Evolutionary conservation across 192 early-diverging fungal genomes (phyloP), one percentile per base, ranked within the genome.

Genomic region (Paraglomus brasilianum): DNA sequence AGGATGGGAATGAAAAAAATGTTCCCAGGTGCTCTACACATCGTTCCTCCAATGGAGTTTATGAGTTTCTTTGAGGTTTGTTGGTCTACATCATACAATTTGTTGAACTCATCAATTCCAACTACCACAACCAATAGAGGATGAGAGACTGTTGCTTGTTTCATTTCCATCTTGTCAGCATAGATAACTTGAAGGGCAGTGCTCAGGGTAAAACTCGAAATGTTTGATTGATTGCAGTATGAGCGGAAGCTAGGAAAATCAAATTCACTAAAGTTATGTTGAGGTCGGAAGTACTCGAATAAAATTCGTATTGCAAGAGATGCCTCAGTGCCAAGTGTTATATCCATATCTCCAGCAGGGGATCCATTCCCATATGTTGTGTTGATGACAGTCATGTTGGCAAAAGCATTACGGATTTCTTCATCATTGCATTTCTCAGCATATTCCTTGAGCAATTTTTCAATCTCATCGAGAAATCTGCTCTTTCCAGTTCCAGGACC

Each of bases 401-500:
- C n/a, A 22, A 62, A 24, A 22, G 46, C 22, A 8, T 3, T 45
- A 45, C 8, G 15, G 46, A 45, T 43, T 45, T 62, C 42, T 5
- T 38, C 4, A 58, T 62, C 40, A 5, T 62, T 15, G 22, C 19
- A 62, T 62, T 8, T 19, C 46, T 24, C 17, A 45, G 60, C 60
- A 9, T 44, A 17, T 62, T 62, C 6, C 30, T 30, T 5, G 17
- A 44, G 46, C 7, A 43, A 62, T 43, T 11, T 43, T 43, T 19
- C 1, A 45, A 62, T 62, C 43, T 62, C 42, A 11, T 30, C 46
- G 60, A n/a, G 46, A 62, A 62, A 45, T 10, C 41, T 19, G 15
- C 60, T 62, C 22, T 62, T 62, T 62, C 42, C 60, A 19, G 60
- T 62, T 7, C 60, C 19, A 62, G n/a, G n/a, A 43, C 60, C 42